Conservation (phyloP, 2,329 filamentous ascomycete species). For the Epichloe aotearoae region DNA sequence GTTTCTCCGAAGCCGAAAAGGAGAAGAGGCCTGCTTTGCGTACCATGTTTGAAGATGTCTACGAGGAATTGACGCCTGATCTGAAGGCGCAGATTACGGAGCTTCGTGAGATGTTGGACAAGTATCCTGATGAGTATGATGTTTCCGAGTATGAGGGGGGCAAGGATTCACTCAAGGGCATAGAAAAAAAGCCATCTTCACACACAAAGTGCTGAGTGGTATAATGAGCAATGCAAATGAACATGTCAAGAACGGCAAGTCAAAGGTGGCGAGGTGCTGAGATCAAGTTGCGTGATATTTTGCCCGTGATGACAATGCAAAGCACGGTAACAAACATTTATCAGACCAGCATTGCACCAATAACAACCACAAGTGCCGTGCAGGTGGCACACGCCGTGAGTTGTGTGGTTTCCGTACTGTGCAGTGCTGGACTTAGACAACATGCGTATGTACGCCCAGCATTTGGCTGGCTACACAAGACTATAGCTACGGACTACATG, state of each 20-base stretch:
- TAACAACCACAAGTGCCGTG: neutral
- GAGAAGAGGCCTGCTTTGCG: conserved; percentile 64
- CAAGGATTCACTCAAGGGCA: conserved; percentile 41
- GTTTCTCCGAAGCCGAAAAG: conserved; percentile 72
- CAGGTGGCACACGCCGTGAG: neutral
- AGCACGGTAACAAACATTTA: too few relatives aligned
- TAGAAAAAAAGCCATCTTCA: conserved; percentile 4
- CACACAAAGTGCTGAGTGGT: neutral
- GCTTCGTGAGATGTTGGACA: conserved; percentile 63
- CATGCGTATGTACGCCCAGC: neutral
- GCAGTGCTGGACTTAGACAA: too few relatives aligned
- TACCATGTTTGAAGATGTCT: conserved; percentile 75
- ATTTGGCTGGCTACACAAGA: neutral
- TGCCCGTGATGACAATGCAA: too few relatives aligned
- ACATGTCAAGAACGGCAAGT: neutral
- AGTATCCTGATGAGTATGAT: conserved; percentile 90
- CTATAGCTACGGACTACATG: too few relatives aligned
- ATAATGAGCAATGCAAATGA: neutral
- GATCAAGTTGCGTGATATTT: neutral
- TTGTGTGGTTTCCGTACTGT: too few relatives aligned
- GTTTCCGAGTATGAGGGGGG: conserved; percentile 67
- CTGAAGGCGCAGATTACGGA: conserved; percentile 56
- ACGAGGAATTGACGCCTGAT: conserved; percentile 76
- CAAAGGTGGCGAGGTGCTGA: neutral
- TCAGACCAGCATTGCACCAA: too few relatives aligned